Conservation (phyloP, 768 basidiomycete genomes). For the Leccinum obscurum region DNA sequence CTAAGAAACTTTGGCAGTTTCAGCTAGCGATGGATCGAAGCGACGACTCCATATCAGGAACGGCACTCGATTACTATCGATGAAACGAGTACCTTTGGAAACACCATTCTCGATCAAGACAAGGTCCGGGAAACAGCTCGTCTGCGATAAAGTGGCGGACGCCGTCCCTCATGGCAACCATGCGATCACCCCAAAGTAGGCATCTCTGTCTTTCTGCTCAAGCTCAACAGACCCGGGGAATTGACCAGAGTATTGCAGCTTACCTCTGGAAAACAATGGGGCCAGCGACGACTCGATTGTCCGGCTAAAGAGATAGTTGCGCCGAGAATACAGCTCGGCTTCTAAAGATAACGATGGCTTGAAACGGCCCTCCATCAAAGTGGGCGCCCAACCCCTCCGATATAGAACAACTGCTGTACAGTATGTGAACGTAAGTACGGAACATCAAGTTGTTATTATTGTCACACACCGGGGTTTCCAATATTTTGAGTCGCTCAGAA, state of each 20-base stretch:
- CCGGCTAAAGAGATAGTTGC: neutral
- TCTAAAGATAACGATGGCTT: neutral
- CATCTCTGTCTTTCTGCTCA: neutral
- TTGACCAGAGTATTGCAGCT: neutral
- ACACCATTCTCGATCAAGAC: neutral
- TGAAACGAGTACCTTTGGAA: neutral
- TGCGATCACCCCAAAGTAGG: slow-evolving; percentile 1
- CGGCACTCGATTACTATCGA: neutral
- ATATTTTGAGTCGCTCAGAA: neutral
- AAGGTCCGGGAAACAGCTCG: neutral
- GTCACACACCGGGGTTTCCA: neutral
- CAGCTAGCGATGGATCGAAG: neutral
- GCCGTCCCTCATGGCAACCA: neutral
- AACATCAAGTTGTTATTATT: neutral
- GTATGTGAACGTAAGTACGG: neutral
- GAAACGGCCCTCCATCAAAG: neutral
- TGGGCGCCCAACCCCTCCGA: neutral
- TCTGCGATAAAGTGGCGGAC: neutral
- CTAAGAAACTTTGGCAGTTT: neutral
- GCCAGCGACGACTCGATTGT: neutral
- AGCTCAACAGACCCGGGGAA: neutral
- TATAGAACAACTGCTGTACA: neutral
- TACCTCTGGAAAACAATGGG: neutral
- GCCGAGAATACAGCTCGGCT: neutral
- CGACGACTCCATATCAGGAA: neutral